A percentile compares a stretch with the other conserved stretches of the same genome.
These are phyloP conservation scores for Biscutella laevigata DNA, from an alignment of 441 rosid species.

Conservation along the genomic window DNA sequence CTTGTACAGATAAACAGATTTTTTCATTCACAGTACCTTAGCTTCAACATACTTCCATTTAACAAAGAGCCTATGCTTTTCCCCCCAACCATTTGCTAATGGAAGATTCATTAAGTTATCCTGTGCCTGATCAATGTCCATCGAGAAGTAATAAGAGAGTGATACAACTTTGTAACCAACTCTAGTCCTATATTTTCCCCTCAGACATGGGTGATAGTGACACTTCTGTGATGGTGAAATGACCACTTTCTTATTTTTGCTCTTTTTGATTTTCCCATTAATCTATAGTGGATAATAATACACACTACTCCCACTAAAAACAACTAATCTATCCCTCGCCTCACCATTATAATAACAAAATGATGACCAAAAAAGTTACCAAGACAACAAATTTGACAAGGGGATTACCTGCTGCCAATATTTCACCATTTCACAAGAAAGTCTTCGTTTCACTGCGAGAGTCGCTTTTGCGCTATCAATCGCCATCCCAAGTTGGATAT, in stretches of 20 bases:
- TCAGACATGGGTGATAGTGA: constrained; percentile 18
- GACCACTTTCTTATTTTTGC: constrained; percentile 7
- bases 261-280: not conserved
- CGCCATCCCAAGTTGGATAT: constrained; percentile 98
- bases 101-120: constrained; percentile 80
- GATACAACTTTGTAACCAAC: not conserved
- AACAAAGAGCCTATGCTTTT: constrained; percentile 73
- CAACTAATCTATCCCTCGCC: not conserved
- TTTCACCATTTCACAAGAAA: constrained; percentile 98
- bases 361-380: not conserved
- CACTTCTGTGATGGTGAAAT: constrained; percentile 19
- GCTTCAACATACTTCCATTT: constrained; percentile 90
- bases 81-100: constrained; percentile 94
- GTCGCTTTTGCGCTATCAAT: constrained; percentile 96
- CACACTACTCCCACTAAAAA: constrained; percentile 15
- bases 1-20: constrained; percentile 2
- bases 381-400: not conserved
- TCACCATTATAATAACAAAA: not conserved
- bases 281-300: constrained; percentile 18
- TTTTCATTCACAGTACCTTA: constrained; percentile 44
- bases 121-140: constrained; percentile 50
- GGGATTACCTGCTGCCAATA: constrained; percentile 91
- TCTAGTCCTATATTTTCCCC: not conserved
- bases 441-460: constrained; percentile 96
- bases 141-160: not conserved